A percentile compares a stretch with the other conserved stretches of the same genome.
Evolutionary conservation across 192 early-diverging fungal genomes (phyloP).

Genomic region (Entomortierella lignicola): DNA sequence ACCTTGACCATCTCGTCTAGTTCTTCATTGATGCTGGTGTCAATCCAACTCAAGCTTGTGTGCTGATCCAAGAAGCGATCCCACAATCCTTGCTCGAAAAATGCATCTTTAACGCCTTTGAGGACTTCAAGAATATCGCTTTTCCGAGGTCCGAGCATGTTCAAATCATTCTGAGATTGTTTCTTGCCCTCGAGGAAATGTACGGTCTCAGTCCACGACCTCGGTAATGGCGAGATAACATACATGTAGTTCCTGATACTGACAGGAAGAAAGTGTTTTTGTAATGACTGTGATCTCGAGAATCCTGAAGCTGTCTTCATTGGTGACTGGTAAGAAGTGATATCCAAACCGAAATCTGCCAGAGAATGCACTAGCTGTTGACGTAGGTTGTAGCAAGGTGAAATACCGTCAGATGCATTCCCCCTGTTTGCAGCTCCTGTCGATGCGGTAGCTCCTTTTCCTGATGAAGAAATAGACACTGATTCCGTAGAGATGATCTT

Average conservation of each 20-base stretch:
- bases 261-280: conserved; percentile 46
- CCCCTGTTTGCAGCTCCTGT: not conserved
- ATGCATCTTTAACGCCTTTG: conserved; percentile 27
- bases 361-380: conserved; percentile 36
- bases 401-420: not conserved
- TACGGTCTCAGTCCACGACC: conserved; percentile 26
- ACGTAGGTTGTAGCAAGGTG: conserved; percentile 29
- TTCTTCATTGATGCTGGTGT: conserved; percentile 3
- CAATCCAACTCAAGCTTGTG: conserved; percentile 45
- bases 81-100: conserved; percentile 40
- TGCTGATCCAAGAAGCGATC: conserved; percentile 46
- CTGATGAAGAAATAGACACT: not conserved
- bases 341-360: conserved; percentile 43
- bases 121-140: conserved; percentile 33
- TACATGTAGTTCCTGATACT: conserved; percentile 44
- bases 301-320: conserved; percentile 21
- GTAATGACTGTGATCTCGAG: conserved; percentile 30
- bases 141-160: conserved; percentile 5
- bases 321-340: conserved; percentile 42
- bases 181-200: conserved; percentile 24
- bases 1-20: conserved; percentile 9
- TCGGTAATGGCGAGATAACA: conserved; percentile 30
- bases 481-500: conserved; percentile 10
- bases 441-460: not conserved
- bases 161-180: not conserved